phyloP scores from a whole-genome alignment of 2,329 filamentous ascomycete species.

The Ophiocordyceps camponoti-rufipedis region DNA sequence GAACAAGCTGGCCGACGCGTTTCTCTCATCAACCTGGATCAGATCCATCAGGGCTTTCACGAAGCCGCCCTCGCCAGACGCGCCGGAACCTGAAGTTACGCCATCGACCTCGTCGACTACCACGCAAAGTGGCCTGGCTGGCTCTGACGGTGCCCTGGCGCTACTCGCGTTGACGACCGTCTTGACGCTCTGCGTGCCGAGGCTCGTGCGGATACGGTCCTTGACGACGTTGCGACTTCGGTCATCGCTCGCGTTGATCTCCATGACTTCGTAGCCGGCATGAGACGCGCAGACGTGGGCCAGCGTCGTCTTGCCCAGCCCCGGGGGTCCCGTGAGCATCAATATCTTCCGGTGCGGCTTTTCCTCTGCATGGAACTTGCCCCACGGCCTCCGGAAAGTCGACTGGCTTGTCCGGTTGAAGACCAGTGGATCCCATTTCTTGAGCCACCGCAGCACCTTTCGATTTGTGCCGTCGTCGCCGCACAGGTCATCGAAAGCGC shows the following conservation, averaged over 20 bases:
- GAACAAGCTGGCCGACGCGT: slow-evolving; percentile 21
- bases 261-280: slow-evolving; percentile 88
- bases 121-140: slow-evolving; percentile 76
- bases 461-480: slow-evolving; percentile 91
- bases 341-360: slow-evolving; percentile 73
- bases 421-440: slow-evolving; percentile 82
- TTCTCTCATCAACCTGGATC: slow-evolving; percentile 71
- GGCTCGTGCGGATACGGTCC: slow-evolving; percentile 73
- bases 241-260: slow-evolving; percentile 97
- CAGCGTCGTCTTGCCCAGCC: slow-evolving; percentile 86
- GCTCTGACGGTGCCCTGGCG: slow-evolving; percentile 33
- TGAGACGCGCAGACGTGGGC: slow-evolving; percentile 92
- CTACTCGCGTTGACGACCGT: slow-evolving; percentile 43
- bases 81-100: slow-evolving; percentile 63
- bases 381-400: slow-evolving; percentile 23
- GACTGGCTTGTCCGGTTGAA: slow-evolving; percentile 60
- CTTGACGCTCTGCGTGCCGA: slow-evolving; percentile 89
- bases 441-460: slow-evolving; percentile 79
- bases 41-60: slow-evolving; percentile 89
- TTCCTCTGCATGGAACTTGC: slow-evolving; percentile 37
- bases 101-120: slow-evolving; percentile 95
- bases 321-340: slow-evolving; percentile 78
- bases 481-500: slow-evolving; percentile 79
- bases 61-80: slow-evolving; percentile 77
- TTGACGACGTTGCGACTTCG: slow-evolving; percentile 79